These are phyloP conservation scores for Trichocladium antarcticum DNA, from an alignment of 495 filamentous ascomycete species.

Conservation along the genomic window DNA sequence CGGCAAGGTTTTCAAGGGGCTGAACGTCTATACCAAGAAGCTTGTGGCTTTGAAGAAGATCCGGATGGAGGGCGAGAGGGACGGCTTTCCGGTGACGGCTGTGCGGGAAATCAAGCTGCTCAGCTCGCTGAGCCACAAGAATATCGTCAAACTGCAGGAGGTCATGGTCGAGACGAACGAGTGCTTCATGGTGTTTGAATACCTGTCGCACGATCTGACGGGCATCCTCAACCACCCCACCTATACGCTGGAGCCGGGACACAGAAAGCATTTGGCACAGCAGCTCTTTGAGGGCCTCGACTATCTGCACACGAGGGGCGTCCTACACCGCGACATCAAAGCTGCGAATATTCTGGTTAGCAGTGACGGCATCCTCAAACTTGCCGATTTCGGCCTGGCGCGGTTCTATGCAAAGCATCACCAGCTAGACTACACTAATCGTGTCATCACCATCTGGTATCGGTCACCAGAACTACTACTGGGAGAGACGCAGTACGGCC, in stretches of 20 bases:
- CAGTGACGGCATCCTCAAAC: constrained; percentile 76
- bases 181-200: constrained; percentile 99
- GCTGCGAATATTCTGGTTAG: constrained; percentile 91
- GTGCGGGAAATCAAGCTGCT: constrained; percentile 94
- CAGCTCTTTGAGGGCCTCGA: constrained; percentile 92
- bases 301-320: constrained; percentile 87
- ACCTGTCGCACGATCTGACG: constrained; percentile 76
- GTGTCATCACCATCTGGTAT: constrained; percentile 98
- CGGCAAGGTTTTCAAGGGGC: constrained; percentile 96
- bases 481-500: constrained; percentile 88
- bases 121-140: constrained; percentile 81
- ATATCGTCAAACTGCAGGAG: constrained; percentile 79
- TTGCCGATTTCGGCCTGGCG: constrained; percentile 95
- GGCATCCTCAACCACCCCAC: constrained; percentile 81
- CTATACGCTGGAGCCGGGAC: constrained; percentile 70
- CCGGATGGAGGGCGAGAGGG: constrained; percentile 83
- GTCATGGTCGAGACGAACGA: constrained; percentile 99
- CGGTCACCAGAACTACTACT: constrained; percentile 84
- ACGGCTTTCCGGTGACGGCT: constrained; percentile 95
- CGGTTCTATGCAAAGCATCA: constrained; percentile 89
- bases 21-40: constrained; percentile 85
- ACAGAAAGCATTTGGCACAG: constrained; percentile 88
- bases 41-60: constrained; percentile 88
- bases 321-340: constrained; percentile 92
- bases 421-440: constrained; percentile 95